Percentiles rank a stretch among this genome's conserved stretches.
phyloP scores from a whole-genome alignment of 108 stramenopile genomes.

The Stephanodiscus triporus region DNA sequence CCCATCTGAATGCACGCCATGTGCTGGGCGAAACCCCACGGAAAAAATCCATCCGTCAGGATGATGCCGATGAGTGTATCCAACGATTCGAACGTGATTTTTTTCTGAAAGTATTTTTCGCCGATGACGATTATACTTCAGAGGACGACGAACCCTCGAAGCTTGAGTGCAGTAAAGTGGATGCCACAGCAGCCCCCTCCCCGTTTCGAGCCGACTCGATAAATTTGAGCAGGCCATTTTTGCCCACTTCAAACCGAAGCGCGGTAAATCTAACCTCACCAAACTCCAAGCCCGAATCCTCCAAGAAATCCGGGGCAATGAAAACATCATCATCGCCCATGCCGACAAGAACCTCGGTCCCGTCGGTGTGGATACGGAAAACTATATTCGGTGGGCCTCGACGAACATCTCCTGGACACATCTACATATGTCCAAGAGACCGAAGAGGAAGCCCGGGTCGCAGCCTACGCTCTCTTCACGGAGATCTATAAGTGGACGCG shows the following conservation, averaged over 20 bases:
- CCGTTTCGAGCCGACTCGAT: not conserved
- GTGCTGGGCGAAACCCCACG: not conserved
- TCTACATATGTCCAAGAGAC: not conserved
- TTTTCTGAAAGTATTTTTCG: not conserved
- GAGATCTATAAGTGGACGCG: not conserved
- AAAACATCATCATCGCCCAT: not conserved
- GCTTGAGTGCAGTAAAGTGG: slow-evolving; percentile 13
- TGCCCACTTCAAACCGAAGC: not conserved
- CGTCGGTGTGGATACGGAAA: too few species aligned
- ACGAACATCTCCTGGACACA: not conserved
- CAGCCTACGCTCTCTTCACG: not conserved
- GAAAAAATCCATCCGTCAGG: not conserved
- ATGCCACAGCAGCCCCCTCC: not conserved
- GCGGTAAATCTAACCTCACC: not conserved
- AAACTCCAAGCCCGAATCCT: not conserved
- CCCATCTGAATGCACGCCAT: slow-evolving; percentile 6
- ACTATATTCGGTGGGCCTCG: not conserved
- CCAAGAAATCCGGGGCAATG: not conserved
- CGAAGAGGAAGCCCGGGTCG: not conserved
- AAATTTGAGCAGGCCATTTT: not conserved
- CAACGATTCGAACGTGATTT: slow-evolving; percentile 18
- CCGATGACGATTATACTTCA: not conserved
- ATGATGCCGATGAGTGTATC: not conserved
- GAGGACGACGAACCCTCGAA: not conserved
- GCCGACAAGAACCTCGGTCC: not conserved